A percentile compares a stretch with the other conserved stretches of the same genome.
Evolutionary conservation across 306 rosid genomes (phyloP).

Genomic region (Vachellia pachyceras): DNA sequence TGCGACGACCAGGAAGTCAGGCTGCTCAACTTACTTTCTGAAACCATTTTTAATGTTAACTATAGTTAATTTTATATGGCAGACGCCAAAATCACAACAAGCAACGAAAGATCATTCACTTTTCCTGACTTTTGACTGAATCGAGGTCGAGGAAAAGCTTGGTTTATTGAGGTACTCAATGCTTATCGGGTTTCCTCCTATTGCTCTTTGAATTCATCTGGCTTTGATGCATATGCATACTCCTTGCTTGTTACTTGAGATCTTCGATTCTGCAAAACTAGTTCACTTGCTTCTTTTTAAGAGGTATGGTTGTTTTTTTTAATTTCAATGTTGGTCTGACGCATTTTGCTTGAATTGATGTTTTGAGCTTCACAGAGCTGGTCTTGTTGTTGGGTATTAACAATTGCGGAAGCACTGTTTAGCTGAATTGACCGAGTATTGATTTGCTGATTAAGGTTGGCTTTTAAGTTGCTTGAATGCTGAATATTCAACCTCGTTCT

Average conservation of each 20-base stretch:
- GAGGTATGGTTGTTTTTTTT: constrained; percentile 45
- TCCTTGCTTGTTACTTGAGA: constrained; percentile 39
- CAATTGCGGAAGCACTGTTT: constrained; percentile 47
- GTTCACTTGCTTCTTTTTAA: constrained; percentile 44
- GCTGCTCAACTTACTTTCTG: constrained; percentile 36
- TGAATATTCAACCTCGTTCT: constrained; percentile 40
- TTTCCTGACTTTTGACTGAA: constrained; percentile 61
- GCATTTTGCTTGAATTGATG: constrained; percentile 36
- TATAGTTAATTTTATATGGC: constrained; percentile 1
- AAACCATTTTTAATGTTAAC: constrained; percentile 15
- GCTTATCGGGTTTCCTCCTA: constrained; percentile 35
- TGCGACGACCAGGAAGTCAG: constrained; percentile 38
- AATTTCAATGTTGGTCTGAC: constrained; percentile 34
- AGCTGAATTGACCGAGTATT: constrained; percentile 56
- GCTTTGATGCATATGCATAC: not conserved
- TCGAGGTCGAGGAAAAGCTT: constrained; percentile 53
- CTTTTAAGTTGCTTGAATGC: constrained; percentile 44
- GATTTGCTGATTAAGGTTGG: constrained; percentile 52
- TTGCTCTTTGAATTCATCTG: constrained; percentile 16
- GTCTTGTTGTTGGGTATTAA: constrained; percentile 42
- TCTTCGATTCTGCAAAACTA: constrained; percentile 51
- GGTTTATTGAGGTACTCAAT: constrained; percentile 59
- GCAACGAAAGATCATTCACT: constrained; percentile 43
- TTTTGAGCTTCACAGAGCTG: constrained; percentile 42
- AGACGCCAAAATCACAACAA: constrained; percentile 26